A percentile compares a stretch with the other conserved stretches of the same genome.
phyloP scores from a whole-genome alignment of 805 yeast genomes.

The Yarrowia sp. region DNA sequence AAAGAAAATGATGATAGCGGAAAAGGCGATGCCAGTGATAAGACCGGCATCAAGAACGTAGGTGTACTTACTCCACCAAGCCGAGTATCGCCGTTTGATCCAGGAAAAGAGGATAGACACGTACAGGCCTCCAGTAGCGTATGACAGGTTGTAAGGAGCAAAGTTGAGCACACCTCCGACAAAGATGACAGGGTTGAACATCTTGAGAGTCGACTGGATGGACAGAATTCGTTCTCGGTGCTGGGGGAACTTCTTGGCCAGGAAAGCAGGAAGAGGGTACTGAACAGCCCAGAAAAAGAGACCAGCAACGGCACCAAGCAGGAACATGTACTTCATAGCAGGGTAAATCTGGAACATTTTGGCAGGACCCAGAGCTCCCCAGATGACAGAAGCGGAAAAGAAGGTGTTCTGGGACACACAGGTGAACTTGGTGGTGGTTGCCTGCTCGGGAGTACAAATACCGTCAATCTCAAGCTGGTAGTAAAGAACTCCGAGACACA shows the following conservation, averaged over 20 bases:
- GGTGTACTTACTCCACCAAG: slow-evolving; percentile 56
- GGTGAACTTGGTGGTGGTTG: slow-evolving; percentile 36
- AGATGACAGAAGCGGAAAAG: slow-evolving; percentile 47
- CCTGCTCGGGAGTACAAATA: slow-evolving; percentile 36
- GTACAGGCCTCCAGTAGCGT: slow-evolving; percentile 44
- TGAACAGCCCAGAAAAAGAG: slow-evolving; percentile 32
- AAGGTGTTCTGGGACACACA: slow-evolving; percentile 44
- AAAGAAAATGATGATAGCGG: slow-evolving; percentile 48
- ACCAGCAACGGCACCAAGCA: slow-evolving; percentile 42
- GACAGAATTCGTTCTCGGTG: slow-evolving; percentile 28
- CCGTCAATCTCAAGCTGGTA: slow-evolving; percentile 38
- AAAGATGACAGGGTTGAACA: slow-evolving; percentile 47
- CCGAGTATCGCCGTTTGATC: slow-evolving; percentile 44
- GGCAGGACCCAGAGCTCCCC: slow-evolving; percentile 50
- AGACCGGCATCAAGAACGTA: slow-evolving; percentile 50
- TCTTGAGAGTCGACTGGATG: slow-evolving; percentile 28
- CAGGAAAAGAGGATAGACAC: slow-evolving; percentile 48
- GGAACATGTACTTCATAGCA: slow-evolving; percentile 48
- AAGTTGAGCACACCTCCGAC: slow-evolving; percentile 47
- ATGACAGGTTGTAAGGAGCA: slow-evolving; percentile 47
- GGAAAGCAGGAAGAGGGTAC: slow-evolving; percentile 34
- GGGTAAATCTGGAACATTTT: slow-evolving; percentile 46
- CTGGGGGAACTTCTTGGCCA: slow-evolving; percentile 30
- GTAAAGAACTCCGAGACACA: slow-evolving; percentile 38
- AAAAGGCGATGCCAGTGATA: slow-evolving; percentile 50